Conservation (phyloP, 83 land plant genomes). For the Diphasiastrum complanatum region DNA sequence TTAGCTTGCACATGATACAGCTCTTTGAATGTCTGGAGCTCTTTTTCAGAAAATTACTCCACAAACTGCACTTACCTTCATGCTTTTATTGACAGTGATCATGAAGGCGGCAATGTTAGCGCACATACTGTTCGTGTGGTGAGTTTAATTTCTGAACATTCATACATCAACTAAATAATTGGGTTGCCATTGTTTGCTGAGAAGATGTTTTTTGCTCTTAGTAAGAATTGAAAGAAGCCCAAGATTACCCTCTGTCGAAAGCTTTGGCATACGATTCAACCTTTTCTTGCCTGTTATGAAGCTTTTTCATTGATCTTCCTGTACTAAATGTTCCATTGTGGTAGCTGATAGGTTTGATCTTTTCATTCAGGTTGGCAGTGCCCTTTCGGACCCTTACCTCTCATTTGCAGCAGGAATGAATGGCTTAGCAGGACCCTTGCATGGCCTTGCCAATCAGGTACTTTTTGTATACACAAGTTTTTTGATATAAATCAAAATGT, state of each 20-base stretch:
- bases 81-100: conserved; percentile 65
- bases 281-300: neutral
- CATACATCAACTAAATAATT: too few relatives aligned
- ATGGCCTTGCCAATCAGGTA: conserved; percentile 99
- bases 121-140: conserved; percentile 96
- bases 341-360: neutral
- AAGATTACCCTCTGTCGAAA: neutral
- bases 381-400: conserved; percentile 95
- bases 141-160: conserved; percentile 15
- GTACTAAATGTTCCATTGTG: conserved; percentile 2
- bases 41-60: neutral
- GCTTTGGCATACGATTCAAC: neutral
- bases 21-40: neutral
- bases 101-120: conserved; percentile 99
- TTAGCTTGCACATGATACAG: neutral
- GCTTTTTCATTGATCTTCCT: neutral
- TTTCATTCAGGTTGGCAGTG: conserved; percentile 77
- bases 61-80: neutral
- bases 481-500: neutral
- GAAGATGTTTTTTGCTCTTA: neutral
- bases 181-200: neutral
- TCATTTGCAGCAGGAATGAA: conserved; percentile 96
- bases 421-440: conserved; percentile 97
- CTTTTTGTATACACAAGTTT: neutral
- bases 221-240: neutral